Percentiles rank a stretch among this genome's conserved stretches.
These are phyloP conservation scores for Naematelia encephala DNA, from an alignment of 768 basidiomycete species.

Conservation along the genomic window DNA sequence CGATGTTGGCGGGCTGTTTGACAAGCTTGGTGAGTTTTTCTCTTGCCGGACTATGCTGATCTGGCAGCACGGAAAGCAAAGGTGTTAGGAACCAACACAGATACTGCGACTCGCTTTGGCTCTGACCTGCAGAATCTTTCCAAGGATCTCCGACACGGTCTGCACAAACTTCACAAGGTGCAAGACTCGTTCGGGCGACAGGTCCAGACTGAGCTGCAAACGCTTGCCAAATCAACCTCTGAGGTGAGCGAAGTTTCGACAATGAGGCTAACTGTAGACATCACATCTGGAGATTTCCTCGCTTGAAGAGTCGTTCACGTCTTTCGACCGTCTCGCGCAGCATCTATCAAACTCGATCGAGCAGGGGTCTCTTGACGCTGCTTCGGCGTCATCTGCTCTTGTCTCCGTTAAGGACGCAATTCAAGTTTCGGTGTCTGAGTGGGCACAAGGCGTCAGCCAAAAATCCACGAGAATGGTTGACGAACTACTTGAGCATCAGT, in stretches of 20 bases:
- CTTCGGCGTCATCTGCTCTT: slow-evolving; percentile 18
- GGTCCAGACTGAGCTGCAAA: slow-evolving; percentile 60
- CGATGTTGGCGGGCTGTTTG: slow-evolving; percentile 69
- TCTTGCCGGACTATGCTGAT: background rate
- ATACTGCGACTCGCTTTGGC: slow-evolving; percentile 63
- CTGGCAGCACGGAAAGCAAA: slow-evolving; percentile 67
- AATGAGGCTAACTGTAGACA: slow-evolving; percentile 6
- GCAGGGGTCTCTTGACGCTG: slow-evolving; percentile 23
- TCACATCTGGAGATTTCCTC: slow-evolving; percentile 24
- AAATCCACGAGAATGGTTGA: slow-evolving; percentile 31
- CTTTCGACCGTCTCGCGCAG: slow-evolving; percentile 29
- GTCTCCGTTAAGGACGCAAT: slow-evolving; percentile 25
- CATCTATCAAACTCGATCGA: slow-evolving; percentile 27
- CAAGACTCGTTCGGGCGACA: slow-evolving; percentile 59
- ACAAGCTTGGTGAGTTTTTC: slow-evolving; percentile 68
- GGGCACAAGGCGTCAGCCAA: slow-evolving; percentile 34
- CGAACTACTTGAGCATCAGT: slow-evolving; percentile 36
- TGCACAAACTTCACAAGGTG: slow-evolving; percentile 63
- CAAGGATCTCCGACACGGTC: slow-evolving; percentile 58
- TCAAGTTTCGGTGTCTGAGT: slow-evolving; percentile 29
- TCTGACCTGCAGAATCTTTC: slow-evolving; percentile 60
- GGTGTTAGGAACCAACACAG: slow-evolving; percentile 64
- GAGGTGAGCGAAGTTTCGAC: background rate
- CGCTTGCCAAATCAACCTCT: slow-evolving; percentile 34
- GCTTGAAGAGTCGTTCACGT: slow-evolving; percentile 28